Base-by-base conservation (phyloP, 495 filamentous ascomycete species). In the Rhizodiscina lignyota region DNA sequence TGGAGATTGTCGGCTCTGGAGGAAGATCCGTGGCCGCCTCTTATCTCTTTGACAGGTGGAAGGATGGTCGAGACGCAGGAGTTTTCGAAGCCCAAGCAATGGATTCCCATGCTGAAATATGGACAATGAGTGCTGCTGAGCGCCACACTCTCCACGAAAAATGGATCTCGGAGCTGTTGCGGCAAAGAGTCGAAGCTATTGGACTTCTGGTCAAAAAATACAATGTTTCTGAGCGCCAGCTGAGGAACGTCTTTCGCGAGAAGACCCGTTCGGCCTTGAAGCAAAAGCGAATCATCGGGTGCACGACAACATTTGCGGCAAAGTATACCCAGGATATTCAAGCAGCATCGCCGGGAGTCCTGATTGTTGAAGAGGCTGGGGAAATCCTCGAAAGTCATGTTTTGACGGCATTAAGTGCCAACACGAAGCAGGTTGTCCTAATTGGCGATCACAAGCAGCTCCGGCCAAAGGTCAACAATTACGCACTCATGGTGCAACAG, bases 391-490 rank as follows among this genome's bases (percentile, higher is more conserved):
- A 89, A 45, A 67, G 61, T 17, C 74, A 86, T 44, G 59, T 84
- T 23, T 49, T 86, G 0, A 74, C 78, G 0, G 68, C 77, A 0
- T 44, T 89, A 18, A 50, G 56, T 0, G 51, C 67, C 0, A 50
- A 63, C 0, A 76, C 74, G 8, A 67, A 81, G 42, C 77, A 85
- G 21, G 44, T 82, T 2, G 60, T 83, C 5, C 51, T 85, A 8
- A 85, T 85, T 23, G 82, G 82, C 2, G 82, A 89, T 41, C 79
- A 86, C 43, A 64, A 75, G 41, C 81, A 89, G 38, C 62, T 89
- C 2, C 64, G 80, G 3, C 82, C 81, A 0, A 80, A 79, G 38
- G 61, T 74, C 23, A 72, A 74, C 39, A 75, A 70, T 36, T 77
- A 77, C 42, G 55, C 49, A 4, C 56, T 87, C 0, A 70, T 63